Conservation (phyloP, 2,329 filamentous ascomycete genomes). For the Decorospora gaudefroyi region DNA sequence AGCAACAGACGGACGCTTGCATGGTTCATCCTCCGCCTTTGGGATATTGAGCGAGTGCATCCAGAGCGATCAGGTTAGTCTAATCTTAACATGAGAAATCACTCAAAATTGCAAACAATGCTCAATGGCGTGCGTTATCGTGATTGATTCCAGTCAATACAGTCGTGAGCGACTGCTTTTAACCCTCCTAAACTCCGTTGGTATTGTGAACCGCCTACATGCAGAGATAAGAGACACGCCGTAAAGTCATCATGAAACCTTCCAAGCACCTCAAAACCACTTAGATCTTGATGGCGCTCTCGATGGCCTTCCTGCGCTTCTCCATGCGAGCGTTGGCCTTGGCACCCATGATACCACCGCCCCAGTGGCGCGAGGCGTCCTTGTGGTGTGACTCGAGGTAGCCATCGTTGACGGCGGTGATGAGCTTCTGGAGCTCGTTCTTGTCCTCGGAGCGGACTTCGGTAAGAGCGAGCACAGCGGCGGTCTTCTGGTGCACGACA, state of each 20-base stretch:
- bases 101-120: slow-evolving; percentile 26
- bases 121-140: slow-evolving; percentile 40
- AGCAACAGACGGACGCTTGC: slow-evolving; percentile 4
- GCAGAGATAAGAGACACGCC: slow-evolving; percentile 49
- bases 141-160: slow-evolving; percentile 45
- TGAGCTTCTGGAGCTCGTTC: slow-evolving; percentile 94
- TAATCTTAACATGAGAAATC: slow-evolving; percentile 10
- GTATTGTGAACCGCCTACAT: slow-evolving; percentile 48
- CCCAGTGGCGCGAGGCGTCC: slow-evolving; percentile 90
- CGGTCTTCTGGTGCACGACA: slow-evolving; percentile 99
- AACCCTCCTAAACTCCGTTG: slow-evolving; percentile 49
- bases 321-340: slow-evolving; percentile 79
- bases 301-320: slow-evolving; percentile 94
- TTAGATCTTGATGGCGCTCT: slow-evolving; percentile 98
- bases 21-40: no score
- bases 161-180: slow-evolving; percentile 43
- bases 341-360: slow-evolving; percentile 98
- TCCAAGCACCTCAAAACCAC: slow-evolving; percentile 34
- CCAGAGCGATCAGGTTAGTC: neutral
- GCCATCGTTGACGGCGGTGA: slow-evolving; percentile 95
- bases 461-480: slow-evolving; percentile 91
- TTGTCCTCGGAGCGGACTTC: slow-evolving; percentile 99
- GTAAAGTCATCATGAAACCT: slow-evolving; percentile 39
- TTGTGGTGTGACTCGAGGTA: slow-evolving; percentile 91
- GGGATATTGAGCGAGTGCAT: no score